Conservation (phyloP, 1,139 yeast genomes). For the Blastobotrys aristatus region DNA sequence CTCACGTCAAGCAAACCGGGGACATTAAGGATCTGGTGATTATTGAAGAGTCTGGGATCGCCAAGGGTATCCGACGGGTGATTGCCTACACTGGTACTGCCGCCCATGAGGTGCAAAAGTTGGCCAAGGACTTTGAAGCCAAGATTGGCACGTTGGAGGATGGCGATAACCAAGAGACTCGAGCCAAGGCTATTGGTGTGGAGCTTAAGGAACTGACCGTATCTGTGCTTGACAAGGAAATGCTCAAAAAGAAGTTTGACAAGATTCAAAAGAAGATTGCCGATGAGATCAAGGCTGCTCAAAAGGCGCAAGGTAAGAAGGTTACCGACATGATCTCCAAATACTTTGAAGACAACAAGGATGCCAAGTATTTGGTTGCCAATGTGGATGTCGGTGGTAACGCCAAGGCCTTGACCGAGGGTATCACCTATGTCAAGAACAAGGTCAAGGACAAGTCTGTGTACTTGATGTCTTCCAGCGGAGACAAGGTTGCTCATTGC, state of each 20-base stretch:
- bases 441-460: slow-evolving; percentile 71
- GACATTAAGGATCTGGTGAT: slow-evolving; percentile 89
- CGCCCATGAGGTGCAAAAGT: slow-evolving; percentile 83
- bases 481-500: slow-evolving; percentile 84
- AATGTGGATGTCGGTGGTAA: slow-evolving; percentile 69
- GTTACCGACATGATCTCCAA: slow-evolving; percentile 73
- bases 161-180: slow-evolving; percentile 54
- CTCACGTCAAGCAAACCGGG: slow-evolving; percentile 88
- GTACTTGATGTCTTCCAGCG: slow-evolving; percentile 74
- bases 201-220: slow-evolving; percentile 75
- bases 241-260: slow-evolving; percentile 66
- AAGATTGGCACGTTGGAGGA: slow-evolving; percentile 55
- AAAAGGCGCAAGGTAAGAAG: slow-evolving; percentile 81
- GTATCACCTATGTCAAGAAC: slow-evolving; percentile 77
- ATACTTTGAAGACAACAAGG: slow-evolving; percentile 52
- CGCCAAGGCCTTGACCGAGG: slow-evolving; percentile 93
- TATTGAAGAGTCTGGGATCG: slow-evolving; percentile 94
- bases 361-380: slow-evolving; percentile 54
- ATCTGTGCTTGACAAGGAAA: slow-evolving; percentile 75
- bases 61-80: slow-evolving; percentile 96
- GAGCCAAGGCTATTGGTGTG: slow-evolving; percentile 78
- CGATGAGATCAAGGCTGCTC: slow-evolving; percentile 81
- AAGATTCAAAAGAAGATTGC: slow-evolving; percentile 79
- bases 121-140: slow-evolving; percentile 65
- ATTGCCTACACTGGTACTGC: slow-evolving; percentile 93